Percentiles rank a stretch among this genome's conserved stretches.
These are phyloP conservation scores for Epichloe gansuensis DNA, from an alignment of 2,329 filamentous ascomycete genomes.

Conservation along the genomic window DNA sequence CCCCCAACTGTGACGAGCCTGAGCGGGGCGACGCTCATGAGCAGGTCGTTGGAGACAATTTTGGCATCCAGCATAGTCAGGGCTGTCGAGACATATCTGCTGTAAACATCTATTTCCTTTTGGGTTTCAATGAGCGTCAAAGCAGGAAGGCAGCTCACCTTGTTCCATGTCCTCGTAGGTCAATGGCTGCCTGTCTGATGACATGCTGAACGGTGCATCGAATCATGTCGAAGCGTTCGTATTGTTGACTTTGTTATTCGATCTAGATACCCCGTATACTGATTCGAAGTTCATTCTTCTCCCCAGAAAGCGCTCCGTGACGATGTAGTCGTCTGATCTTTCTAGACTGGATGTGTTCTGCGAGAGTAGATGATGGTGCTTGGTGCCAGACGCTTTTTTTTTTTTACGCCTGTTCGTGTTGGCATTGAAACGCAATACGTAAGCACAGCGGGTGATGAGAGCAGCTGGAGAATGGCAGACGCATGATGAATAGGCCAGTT, in stretches of 20 bases:
- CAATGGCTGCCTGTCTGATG: neutral
- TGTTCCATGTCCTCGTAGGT: neutral
- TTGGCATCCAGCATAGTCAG: constrained; percentile 11
- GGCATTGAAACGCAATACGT: neutral
- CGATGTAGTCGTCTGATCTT: too few species aligned
- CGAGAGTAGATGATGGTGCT: neutral
- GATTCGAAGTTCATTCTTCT: neutral
- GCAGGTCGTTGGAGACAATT: constrained; percentile 13
- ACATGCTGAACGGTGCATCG: neutral
- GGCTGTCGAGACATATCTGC: constrained; percentile 3
- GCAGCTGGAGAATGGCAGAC: neutral
- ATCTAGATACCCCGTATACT: neutral
- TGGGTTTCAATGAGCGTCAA: neutral
- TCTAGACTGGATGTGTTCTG: neutral
- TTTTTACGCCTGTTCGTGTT: neutral
- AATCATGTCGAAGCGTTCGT: neutral
- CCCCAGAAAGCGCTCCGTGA: neutral
- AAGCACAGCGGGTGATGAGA: neutral
- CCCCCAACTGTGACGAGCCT: constrained; percentile 15
- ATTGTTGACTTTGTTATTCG: neutral
- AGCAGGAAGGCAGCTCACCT: neutral
- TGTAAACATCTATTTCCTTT: neutral
- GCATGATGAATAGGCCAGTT: neutral
- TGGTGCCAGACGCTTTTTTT: neutral
- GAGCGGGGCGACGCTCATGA: constrained; percentile 16